These are phyloP conservation scores for Citrus cavaleriei DNA, from an alignment of 345 rosid species.

Conservation along the genomic window DNA sequence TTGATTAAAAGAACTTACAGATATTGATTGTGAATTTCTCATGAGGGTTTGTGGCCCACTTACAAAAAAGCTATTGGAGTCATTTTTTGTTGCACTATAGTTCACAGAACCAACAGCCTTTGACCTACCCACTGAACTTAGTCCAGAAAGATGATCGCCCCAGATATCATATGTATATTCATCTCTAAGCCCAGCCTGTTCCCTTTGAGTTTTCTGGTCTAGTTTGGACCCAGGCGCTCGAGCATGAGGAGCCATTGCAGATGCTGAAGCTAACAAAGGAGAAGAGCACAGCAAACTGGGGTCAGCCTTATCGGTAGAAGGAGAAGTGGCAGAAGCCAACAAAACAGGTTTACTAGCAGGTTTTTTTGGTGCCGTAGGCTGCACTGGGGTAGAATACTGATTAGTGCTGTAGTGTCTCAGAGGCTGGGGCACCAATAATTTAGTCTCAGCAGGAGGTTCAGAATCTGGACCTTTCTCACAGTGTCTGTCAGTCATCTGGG, in stretches of 20 bases:
- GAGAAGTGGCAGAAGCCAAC: slow-evolving; percentile 49
- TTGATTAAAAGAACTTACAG: slow-evolving; percentile 49
- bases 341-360: slow-evolving; percentile 29
- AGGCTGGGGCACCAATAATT: slow-evolving; percentile 18
- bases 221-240: slow-evolving; percentile 75
- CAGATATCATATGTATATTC: slow-evolving; percentile 69
- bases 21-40: slow-evolving; percentile 41
- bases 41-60: slow-evolving; percentile 72
- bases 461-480: slow-evolving; percentile 21
- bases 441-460: slow-evolving; percentile 20
- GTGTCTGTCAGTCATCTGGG: slow-evolving; percentile 19
- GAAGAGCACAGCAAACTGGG: slow-evolving; percentile 26
- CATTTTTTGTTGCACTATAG: slow-evolving; percentile 30
- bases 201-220: slow-evolving; percentile 26
- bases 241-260: slow-evolving; percentile 54
- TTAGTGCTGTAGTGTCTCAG: slow-evolving; percentile 10
- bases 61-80: slow-evolving; percentile 75
- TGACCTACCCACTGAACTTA: slow-evolving; percentile 35
- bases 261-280: slow-evolving; percentile 30
- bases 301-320: slow-evolving; percentile 25
- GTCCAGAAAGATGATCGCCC: slow-evolving; percentile 78
- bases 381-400: slow-evolving; percentile 15
- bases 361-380: slow-evolving; percentile 19
- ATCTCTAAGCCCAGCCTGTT: slow-evolving; percentile 25
- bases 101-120: slow-evolving; percentile 38